phyloP scores from a whole-genome alignment of 805 yeast species.

The Saccharomycopsis javanensis region DNA sequence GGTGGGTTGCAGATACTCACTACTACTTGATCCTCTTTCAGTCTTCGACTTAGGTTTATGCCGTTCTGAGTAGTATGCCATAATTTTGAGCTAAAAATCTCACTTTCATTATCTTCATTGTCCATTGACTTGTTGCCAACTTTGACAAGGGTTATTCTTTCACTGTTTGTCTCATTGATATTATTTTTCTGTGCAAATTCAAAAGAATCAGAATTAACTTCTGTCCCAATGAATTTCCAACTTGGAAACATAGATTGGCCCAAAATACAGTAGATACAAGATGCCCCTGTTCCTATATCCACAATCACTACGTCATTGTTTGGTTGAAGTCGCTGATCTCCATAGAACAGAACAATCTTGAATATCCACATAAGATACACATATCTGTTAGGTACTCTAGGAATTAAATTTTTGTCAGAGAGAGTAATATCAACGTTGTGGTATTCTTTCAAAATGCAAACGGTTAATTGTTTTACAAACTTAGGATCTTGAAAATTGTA shows the following conservation, averaged over 20 bases:
- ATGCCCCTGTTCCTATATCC: constrained; percentile 40
- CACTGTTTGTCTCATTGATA: constrained; percentile 20
- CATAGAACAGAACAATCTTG: neutral
- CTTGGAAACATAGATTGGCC: constrained; percentile 23
- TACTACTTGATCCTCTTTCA: neutral
- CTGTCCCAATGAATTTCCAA: constrained; percentile 31
- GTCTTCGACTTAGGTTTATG: neutral
- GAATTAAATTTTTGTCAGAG: constrained; percentile 10
- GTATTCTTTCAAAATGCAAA: constrained; percentile 7
- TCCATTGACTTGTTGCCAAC: neutral
- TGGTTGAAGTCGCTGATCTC: constrained; percentile 21
- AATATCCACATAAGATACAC: constrained; percentile 13
- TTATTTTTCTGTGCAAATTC: constrained; percentile 22
- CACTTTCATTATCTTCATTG: constrained; percentile 9
- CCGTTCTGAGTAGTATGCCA: no score
- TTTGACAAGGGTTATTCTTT: neutral
- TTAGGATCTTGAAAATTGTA: constrained; percentile 3
- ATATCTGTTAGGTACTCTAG: constrained; percentile 17
- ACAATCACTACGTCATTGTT: constrained; percentile 32
- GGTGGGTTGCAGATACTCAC: constrained; percentile 42
- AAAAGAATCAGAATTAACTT: constrained; percentile 29
- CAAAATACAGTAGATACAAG: constrained; percentile 36
- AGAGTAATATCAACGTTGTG: constrained; percentile 5
- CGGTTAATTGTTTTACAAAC: constrained; percentile 4
- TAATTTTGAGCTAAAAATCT: neutral